Evolutionary conservation across 2,329 filamentous ascomycete genomes (phyloP).

Genomic region (Colletotrichum scovillei): DNA sequence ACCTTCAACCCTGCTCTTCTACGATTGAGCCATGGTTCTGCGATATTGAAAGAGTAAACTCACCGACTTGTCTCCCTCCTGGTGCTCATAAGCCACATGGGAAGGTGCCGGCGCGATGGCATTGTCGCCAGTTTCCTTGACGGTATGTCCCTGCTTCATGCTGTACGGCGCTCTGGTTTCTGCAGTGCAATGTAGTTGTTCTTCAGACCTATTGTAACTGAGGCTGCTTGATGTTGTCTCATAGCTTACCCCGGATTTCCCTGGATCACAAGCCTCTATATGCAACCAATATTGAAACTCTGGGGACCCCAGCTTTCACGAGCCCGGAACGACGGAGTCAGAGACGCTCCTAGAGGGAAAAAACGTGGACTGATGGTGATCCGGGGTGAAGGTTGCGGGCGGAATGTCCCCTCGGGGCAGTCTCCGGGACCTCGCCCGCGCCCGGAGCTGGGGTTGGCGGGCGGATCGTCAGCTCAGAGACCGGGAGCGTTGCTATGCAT

Average conservation of each 20-base stretch:
- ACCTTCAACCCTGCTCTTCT: no score
- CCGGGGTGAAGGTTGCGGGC: background rate
- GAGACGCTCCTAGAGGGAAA: conserved; percentile 8
- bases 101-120: background rate
- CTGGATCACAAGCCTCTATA: conserved; percentile 7
- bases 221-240: background rate
- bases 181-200: background rate
- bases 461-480: conserved; percentile 1
- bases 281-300: background rate
- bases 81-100: background rate
- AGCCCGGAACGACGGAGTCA: conserved; percentile 18
- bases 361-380: conserved; percentile 19
- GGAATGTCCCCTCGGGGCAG: background rate
- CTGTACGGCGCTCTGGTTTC: background rate
- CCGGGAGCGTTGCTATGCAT: background rate
- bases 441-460: conserved; percentile 6
- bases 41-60: background rate
- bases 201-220: background rate
- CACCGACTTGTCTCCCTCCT: conserved; percentile 4
- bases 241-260: conserved; percentile 12
- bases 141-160: conserved; percentile 8
- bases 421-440: conserved; percentile 16
- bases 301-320: conserved; percentile 14
- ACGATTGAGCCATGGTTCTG: background rate
- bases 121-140: background rate